A percentile compares a stretch with the other conserved stretches of the same genome.
phyloP scores from a whole-genome alignment of 148 eudicot genomes.

The Beta vulgaris region DNA sequence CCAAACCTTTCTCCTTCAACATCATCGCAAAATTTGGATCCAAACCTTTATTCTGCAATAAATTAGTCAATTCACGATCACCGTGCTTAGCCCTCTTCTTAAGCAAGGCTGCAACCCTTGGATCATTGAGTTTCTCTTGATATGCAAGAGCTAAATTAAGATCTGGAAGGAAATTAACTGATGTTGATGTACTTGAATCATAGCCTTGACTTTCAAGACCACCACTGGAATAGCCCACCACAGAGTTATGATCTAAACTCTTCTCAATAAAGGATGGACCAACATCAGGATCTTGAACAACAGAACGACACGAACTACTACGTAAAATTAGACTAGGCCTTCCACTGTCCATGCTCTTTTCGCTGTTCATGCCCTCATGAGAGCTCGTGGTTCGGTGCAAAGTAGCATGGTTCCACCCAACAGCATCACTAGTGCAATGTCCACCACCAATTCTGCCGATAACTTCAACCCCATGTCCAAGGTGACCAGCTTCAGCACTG shows the following conservation, averaged over 20 bases:
- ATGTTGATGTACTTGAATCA: constrained; percentile 80
- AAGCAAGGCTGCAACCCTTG: constrained; percentile 75
- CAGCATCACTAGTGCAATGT: constrained; percentile 63
- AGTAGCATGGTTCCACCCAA: constrained; percentile 52
- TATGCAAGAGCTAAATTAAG: constrained; percentile 74
- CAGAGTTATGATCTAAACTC: constrained; percentile 52
- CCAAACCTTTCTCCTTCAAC: constrained; percentile 92
- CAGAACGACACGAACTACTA: constrained; percentile 87
- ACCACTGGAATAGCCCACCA: constrained; percentile 72
- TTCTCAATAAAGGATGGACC: constrained; percentile 64
- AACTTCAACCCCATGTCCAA: constrained; percentile 54
- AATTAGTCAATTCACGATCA: constrained; percentile 67
- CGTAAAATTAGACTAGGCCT: constrained; percentile 84
- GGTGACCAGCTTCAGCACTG: constrained; percentile 93
- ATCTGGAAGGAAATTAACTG: constrained; percentile 71
- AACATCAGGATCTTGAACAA: constrained; percentile 81
- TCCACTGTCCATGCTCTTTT: constrained; percentile 93
- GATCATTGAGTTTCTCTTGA: constrained; percentile 89
- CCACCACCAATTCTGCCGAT: constrained; percentile 33
- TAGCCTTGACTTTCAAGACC: constrained; percentile 93
- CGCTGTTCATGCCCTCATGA: constrained; percentile 83
- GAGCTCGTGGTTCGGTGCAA: constrained; percentile 39
- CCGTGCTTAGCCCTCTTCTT: constrained; percentile 69
- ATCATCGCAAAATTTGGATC: constrained; percentile 99
- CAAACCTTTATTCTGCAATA: constrained; percentile 91